phyloP scores from a whole-genome alignment of 805 yeast genomes.

The Candida jianshihensis region DNA sequence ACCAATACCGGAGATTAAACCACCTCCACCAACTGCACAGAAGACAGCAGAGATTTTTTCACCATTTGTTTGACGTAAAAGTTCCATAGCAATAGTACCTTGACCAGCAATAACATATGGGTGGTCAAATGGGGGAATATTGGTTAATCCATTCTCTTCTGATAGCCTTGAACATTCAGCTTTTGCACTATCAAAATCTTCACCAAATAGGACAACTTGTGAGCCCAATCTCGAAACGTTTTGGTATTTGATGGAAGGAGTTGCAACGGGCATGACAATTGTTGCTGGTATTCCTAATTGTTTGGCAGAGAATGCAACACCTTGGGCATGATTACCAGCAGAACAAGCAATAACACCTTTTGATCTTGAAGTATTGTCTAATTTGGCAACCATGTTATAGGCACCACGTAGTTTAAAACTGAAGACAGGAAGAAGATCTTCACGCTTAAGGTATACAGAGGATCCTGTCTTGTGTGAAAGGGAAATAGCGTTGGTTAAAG shows the following conservation, averaged over 20 bases:
- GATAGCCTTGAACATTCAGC: slow-evolving; percentile 75
- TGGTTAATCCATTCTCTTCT: slow-evolving; percentile 64
- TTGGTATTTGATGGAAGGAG: slow-evolving; percentile 90
- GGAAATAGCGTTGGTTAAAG: slow-evolving; percentile 67
- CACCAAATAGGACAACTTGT: slow-evolving; percentile 87
- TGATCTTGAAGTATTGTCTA: slow-evolving; percentile 47
- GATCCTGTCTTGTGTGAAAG: slow-evolving; percentile 72
- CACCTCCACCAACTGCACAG: slow-evolving; percentile 96
- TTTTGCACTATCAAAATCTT: slow-evolving; percentile 93
- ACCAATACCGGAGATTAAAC: slow-evolving; percentile 85
- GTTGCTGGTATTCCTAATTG: slow-evolving; percentile 86
- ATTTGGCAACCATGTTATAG: slow-evolving; percentile 90
- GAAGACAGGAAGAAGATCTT: slow-evolving; percentile 90
- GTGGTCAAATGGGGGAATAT: slow-evolving; percentile 97
- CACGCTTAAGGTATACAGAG: slow-evolving; percentile 77
- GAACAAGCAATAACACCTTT: slow-evolving; percentile 97
- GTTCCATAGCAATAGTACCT: slow-evolving; percentile 94
- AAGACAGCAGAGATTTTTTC: slow-evolving; percentile 80
- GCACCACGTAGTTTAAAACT: slow-evolving; percentile 97
- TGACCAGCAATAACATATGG: slow-evolving; percentile 99
- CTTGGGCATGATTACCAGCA: slow-evolving; percentile 99
- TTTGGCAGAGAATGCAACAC: slow-evolving; percentile 90
- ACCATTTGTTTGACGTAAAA: slow-evolving; percentile 77
- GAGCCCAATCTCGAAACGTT: slow-evolving; percentile 92
- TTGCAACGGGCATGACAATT: slow-evolving; percentile 96